Evolutionary conservation across 192 early-diverging fungal genomes (phyloP), one percentile per base, ranked within the genome.

Genomic region (Entomortierella chlamydospora): DNA sequence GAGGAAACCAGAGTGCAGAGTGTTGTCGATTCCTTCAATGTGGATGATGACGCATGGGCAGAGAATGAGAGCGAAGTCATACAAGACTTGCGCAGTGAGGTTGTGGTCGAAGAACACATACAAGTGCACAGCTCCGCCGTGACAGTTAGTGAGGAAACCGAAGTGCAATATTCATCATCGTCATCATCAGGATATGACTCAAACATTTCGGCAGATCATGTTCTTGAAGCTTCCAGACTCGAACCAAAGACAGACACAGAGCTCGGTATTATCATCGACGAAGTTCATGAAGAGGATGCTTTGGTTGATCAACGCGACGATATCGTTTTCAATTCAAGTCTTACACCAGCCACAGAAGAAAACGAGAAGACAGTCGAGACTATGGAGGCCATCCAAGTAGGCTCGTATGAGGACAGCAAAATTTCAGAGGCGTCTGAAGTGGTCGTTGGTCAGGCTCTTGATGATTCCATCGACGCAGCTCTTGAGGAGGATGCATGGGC

Each of bases 401-500:
- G 34, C 34, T 37, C 15, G 3, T 50, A 15, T 22, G 20, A 50
- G 4, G 49, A 10, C 15, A 15, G 17, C 17, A 50, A 17, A 7
- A 37, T 10, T 37, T 10, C 4, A 37, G 10, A 4, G 4, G 5
- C 10, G 4, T 10, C 34, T 37, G 57, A 58, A 28, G 52, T 18
- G 52, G 11, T 13, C 12, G n/a, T 28, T 2, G 58, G 26, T 23
- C n/a, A 28, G 20, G 13, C 4, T 45, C 58, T 63, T 63, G 3
- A 34, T 17, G 29, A 8, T 33, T 4, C 43, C 4, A 39, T 43
- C 34, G 58, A 67, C 15, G 17, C 23, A 10, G 54, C 53, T 17
- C 64, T 47, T 28, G 53, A 31, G 18, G 54, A 30, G 6, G 64
- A 67, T 29, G 39, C 64, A 28, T 67, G 64, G 54, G 66, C 29